Base-by-base conservation (phyloP, 208 protist species). In the Zelonia costaricensis region DNA sequence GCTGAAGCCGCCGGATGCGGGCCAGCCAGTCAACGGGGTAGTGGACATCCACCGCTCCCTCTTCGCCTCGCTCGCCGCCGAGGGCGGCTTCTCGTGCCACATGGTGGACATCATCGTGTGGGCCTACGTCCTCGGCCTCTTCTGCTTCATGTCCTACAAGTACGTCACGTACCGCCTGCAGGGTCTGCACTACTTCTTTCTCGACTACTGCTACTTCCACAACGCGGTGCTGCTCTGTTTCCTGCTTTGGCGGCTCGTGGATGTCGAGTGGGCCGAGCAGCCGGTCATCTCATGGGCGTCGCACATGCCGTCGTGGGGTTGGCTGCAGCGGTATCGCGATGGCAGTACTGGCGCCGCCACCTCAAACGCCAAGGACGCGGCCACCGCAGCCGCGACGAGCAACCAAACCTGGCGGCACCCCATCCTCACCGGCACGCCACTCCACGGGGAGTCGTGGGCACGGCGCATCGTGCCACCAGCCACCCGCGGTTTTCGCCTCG, bases 161-260 rank as follows among this genome's bases (percentile, higher is more conserved):
- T 87, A 78, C 54, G 59, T 83, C 13, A 55, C 54, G 55, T 85
- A 87, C 64, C 69, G 74, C 47, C 52, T 78, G 46, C 64, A 78
- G 36, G 74, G 80, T 13, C 46, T 83, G 38, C 84, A 91, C 54
- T 86, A 91, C 66, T 91, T 87, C 53, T 75, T 91, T 35, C 72
- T 87, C 20, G 84, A 91, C 48, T 87, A 87, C 62, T 87, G 80
- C 56, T 87, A 91, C 69, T 87, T 91, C 64, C 84, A 91, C 72
- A 87, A 81, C 66, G 48, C 55, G 16, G 69, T 62, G 31, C 56
- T 86, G 40, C 56, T 85, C 2, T 39, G 82, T n/a, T 87, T 87
- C 60, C 64, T 91, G 28, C 35, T 84, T 16, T 80, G 66, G 60
- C 69, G 72, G 20, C 62, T 86, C 12, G 74, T 86, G 7, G 74